These are phyloP conservation scores for Lactarius evosmus DNA, from an alignment of 768 basidiomycete species.

Conservation along the genomic window DNA sequence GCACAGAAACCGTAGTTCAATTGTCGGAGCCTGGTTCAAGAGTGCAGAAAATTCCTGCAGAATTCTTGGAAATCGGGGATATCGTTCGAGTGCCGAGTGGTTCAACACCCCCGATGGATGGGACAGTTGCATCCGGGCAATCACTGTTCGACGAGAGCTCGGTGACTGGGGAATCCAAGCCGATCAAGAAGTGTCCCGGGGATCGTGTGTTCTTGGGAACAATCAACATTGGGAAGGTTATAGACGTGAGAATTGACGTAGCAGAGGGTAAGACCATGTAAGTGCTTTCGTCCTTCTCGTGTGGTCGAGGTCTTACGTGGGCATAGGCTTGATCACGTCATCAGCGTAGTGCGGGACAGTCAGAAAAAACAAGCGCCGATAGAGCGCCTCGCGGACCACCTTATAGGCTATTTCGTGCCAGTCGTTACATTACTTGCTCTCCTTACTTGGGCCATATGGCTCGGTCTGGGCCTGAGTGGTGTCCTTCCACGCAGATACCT, in stretches of 20 bases:
- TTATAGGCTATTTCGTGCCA: conserved; percentile 81
- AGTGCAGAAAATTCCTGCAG: conserved; percentile 46
- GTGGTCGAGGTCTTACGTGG: background rate
- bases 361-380: conserved; percentile 71
- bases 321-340: conserved; percentile 66
- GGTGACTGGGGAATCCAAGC: conserved; percentile 73
- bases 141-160: conserved; percentile 78
- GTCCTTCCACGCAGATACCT: conserved; percentile 54
- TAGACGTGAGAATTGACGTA: conserved; percentile 59
- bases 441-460: conserved; percentile 71
- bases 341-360: conserved; percentile 72
- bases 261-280: conserved; percentile 70
- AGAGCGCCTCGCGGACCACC: conserved; percentile 66
- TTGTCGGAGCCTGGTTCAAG: conserved; percentile 15
- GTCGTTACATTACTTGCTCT: conserved; percentile 69
- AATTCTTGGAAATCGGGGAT: conserved; percentile 77
- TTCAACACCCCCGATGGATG: conserved; percentile 74
- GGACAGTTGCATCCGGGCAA: conserved; percentile 50
- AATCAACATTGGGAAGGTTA: conserved; percentile 58
- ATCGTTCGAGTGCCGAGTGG: conserved; percentile 69
- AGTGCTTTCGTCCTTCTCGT: conserved; percentile 27
- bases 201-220: conserved; percentile 77
- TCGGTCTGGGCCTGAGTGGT: conserved; percentile 58
- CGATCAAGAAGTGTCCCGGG: conserved; percentile 55
- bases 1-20: conserved; percentile 22